Base-by-base conservation (phyloP, 768 basidiomycete genomes). In the Dictyophora rubrovolvata region DNA sequence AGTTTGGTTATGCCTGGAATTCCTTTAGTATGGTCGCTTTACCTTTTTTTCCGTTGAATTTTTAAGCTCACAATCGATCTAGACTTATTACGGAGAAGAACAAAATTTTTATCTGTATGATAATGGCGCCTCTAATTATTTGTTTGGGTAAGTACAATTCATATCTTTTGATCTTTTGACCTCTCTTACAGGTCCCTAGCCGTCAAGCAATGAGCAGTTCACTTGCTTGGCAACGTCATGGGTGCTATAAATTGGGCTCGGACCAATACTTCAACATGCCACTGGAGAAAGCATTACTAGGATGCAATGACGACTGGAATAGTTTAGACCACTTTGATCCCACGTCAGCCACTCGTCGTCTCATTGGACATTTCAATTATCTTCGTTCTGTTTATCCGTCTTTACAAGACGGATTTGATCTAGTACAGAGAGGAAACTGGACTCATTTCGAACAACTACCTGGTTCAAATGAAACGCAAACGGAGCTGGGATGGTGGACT, bases 241-340 rank as follows among this genome's bases (percentile, higher is more conserved):
- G 93, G 5, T 96, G 93, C 71, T 96, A 96, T 69, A 78, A 76
- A 49, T 82, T 95, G 35, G 93, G 93, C 11, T 95, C 93, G 8
- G 77, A 81, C 61, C 93, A 95, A 67, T 96, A 93, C 73, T 96
- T 87, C 78, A 93, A 95, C 72, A 89, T 94, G 82, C 87, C 88
- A 1, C 76, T 94, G 63, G 86, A 87, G 56, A 83, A 82, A 65
- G 73, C 88, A 1, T 68, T 92, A 34, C 74, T 92, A 17, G 93
- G 92, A 50, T 96, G 93, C 69, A 65, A 86, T 50, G 91, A 95
- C 67, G 84, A 89, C 64, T 93, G 89, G 90, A 94, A 95, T 69
- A 81, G 88, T 1, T 82, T 94, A 34, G 93, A 96, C 65, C 93
- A 96, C 69, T 95, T 95, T 69, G 93, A 96, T 70, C 91, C 92